Evolutionary conservation across 768 basidiomycete genomes (phyloP), one percentile per base, ranked within the genome.

Genomic region (Suillus subaureus): DNA sequence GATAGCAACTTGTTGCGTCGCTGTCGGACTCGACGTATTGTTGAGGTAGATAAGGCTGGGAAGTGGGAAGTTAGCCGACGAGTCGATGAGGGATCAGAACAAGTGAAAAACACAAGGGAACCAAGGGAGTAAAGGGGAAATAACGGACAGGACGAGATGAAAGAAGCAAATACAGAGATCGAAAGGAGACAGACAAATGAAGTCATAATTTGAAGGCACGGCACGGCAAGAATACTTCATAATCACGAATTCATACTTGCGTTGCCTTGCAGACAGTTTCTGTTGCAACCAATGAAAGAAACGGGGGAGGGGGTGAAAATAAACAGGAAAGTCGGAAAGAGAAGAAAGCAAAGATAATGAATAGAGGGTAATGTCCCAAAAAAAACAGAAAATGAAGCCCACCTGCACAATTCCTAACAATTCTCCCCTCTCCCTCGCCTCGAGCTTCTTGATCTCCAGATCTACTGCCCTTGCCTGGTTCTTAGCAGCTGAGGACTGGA

Each of bases 381-480:
- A n/a, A n/a, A 12, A 55, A 55, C 33, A 42, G 52, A 57, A 39
- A 64, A 57, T 16, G 43, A 62, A 58, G 5, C 39, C 51, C 66
- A 94, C 94, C 82, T 95, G 93, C 61, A 97, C 81, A 67, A 99
- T 96, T 16, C 80, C 76, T 12, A 97, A 80, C 62, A 96, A 81
- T 70, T 97, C 96, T 37, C 83, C 84, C 6, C 89, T 86, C 76
- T 98, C 96, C 66, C 83, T 83, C 1, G 93, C 92, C 72, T 98
- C 95, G 62, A 97, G 83, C 68, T 87, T 89, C 75, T 87, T 88
- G 70, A 98, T 79, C 73, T 98, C 97, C 21, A 96, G 84, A 66
- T 99, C 97, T 64, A 99, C 91, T 16, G 85, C 88, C 75, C 89
- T 90, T 6, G 93, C 90, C 71, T 97, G 96, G 68, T 93, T 92